Evolutionary conservation across 371 early-diverging fungal genomes (phyloP).

Genomic region (Mucor velutinosus): DNA sequence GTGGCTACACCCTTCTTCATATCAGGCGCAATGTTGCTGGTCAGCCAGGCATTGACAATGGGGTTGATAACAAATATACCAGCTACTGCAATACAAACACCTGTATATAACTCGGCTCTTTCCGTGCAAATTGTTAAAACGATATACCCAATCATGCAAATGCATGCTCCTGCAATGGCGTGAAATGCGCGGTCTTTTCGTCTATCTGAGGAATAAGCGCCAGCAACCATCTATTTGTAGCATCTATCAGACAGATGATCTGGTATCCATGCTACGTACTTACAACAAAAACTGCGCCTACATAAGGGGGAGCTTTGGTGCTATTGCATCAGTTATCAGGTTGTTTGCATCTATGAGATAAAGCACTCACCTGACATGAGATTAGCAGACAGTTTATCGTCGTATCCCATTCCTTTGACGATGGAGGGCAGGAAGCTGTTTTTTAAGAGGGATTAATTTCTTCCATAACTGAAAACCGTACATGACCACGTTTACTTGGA

Average conservation of each 20-base stretch:
- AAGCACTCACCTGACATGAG: constrained; percentile 43
- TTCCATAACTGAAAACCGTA: neutral
- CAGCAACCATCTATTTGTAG: constrained; percentile 35
- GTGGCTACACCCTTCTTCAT: constrained; percentile 54
- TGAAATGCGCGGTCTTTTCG: constrained; percentile 43
- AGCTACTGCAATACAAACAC: constrained; percentile 46
- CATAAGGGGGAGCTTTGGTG: constrained; percentile 44
- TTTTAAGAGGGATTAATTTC: neutral
- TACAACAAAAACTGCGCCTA: constrained; percentile 48
- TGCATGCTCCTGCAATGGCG: constrained; percentile 37
- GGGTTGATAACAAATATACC: constrained; percentile 52
- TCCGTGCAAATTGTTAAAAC: constrained; percentile 22
- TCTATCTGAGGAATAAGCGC: constrained; percentile 44
- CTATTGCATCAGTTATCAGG: neutral
- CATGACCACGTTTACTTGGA: constrained; percentile 36
- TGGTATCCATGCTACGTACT: neutral
- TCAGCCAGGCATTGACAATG: constrained; percentile 54
- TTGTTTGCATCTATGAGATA: neutral
- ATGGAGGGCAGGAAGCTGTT: constrained; percentile 45
- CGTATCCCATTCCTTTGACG: constrained; percentile 48
- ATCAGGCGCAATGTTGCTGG: constrained; percentile 47
- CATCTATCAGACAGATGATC: neutral
- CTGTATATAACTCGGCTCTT: constrained; percentile 28
- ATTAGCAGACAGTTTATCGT: constrained; percentile 46
- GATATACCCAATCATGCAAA: constrained; percentile 44